Base-by-base conservation (phyloP, 2,329 filamentous ascomycete species). In the Exophiala dermatitidis region DNA sequence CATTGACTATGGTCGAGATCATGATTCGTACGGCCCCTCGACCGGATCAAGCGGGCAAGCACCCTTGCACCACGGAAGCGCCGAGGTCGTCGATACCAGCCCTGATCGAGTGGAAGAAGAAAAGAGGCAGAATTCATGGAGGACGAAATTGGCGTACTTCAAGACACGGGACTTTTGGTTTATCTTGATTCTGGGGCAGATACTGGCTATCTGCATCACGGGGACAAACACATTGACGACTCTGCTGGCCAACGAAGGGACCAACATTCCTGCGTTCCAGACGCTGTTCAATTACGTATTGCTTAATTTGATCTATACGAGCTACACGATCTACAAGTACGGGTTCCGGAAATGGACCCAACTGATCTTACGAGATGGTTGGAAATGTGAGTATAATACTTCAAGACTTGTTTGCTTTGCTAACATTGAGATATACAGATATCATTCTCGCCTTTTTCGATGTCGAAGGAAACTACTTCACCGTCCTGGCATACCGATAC, bases 401-500 rank as follows among this genome's bases (percentile, higher is more conserved):
- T 32, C 42, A 43, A 7, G 40, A 4, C 4, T 7, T 43, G 3
- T 28, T 31, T 31, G 19, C 19, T 19, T 19, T 19, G 19, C 19
- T 19, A 19, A 19, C 6, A 6, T 36, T 6, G 6, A 36, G n/a
- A 36, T 36, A 6, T 47, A 29, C 50, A 76, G 73, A 94, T 73
- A 79, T 95, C 64, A 88, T 96, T 69, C 81, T 98, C 57, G 83
- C 87, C 48, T 96, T 97, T 71, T 80, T 93, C 63, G 93, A 98
- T 67, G 91, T 97, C 46, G 81, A 96, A 72, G 93, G 93, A 57
- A 98, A 98, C 74, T 98, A 96, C 76, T 97, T 97, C 68, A 90
- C 90, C 65, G 91, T 98, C 47, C 79, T 96, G 46, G 93, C 91
- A 3, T 98, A 97, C 74, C 80, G 86, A 55, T 84, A 94, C 76